Percentiles rank a stretch among this genome's conserved stretches.
Conservation (phyloP, 495 filamentous ascomycete species). For the Hypoxylon rickii region DNA sequence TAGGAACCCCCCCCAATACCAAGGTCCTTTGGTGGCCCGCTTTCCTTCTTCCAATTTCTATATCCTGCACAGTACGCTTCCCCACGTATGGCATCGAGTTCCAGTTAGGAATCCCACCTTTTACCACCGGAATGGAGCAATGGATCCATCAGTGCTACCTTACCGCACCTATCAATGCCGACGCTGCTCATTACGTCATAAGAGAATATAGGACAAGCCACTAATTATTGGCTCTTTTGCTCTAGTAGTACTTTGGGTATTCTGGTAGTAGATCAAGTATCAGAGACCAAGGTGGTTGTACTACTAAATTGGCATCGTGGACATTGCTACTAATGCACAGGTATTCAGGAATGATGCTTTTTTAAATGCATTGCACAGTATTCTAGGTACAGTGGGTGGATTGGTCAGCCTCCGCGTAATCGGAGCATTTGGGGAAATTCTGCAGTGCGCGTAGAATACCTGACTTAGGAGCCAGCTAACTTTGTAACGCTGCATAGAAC, state of each 20-base stretch:
- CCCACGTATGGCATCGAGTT: neutral
- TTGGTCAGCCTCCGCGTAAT: constrained; percentile 26
- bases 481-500: constrained; percentile 1
- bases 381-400: constrained; percentile 1
- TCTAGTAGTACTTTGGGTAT: too few species aligned
- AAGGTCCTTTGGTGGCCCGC: neutral
- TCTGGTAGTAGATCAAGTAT: too few species aligned
- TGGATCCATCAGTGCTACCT: constrained; percentile 20
- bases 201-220: constrained; percentile 3
- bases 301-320: too few species aligned
- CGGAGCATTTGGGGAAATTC: constrained; percentile 3
- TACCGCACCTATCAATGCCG: constrained; percentile 7
- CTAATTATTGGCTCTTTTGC: neutral
- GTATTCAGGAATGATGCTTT: too few species aligned
- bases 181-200: constrained; percentile 24
- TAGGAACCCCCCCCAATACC: too few species aligned
- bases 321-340: neutral
- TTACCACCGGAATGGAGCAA: constrained; percentile 8
- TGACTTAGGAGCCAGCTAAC: constrained; percentile 1
- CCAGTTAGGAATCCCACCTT: neutral
- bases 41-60: neutral
- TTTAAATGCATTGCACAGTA: neutral
- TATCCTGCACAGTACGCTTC: neutral
- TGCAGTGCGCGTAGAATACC: constrained; percentile 2
- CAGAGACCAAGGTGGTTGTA: too few species aligned